These are phyloP conservation scores for Mycena citricolor DNA, from an alignment of 1,284 basidiomycete species.

Conservation along the genomic window DNA sequence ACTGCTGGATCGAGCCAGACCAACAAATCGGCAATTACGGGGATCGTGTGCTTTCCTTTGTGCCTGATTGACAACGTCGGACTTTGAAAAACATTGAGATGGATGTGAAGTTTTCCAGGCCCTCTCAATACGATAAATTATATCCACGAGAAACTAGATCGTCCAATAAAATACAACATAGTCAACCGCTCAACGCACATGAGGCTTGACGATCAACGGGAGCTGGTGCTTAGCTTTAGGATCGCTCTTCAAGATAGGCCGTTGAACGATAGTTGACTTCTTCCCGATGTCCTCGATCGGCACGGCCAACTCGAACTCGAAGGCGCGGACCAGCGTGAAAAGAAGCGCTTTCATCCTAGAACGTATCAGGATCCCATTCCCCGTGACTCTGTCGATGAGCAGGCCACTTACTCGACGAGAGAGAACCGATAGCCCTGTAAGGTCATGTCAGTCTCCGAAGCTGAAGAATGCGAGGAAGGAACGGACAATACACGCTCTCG, in stretches of 20 bases:
- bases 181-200: constrained; percentile 11
- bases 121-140: too few relatives aligned
- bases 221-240: constrained; percentile 33
- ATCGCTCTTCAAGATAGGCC: constrained; percentile 41
- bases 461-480: background rate
- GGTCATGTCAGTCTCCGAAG: background rate
- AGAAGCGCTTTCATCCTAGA: constrained; percentile 57
- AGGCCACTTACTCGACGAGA: constrained; percentile 19
- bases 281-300: constrained; percentile 41
- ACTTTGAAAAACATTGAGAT: too few relatives aligned
- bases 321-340: constrained; percentile 54
- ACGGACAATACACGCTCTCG: constrained; percentile 20
- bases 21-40: too few relatives aligned
- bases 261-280: constrained; percentile 37
- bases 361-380: background rate
- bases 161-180: too few relatives aligned
- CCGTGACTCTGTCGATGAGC: background rate
- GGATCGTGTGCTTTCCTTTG: too few relatives aligned
- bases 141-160: background rate
- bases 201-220: constrained; percentile 34
- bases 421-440: constrained; percentile 22
- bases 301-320: constrained; percentile 56
- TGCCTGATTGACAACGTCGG: too few relatives aligned
- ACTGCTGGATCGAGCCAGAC: too few relatives aligned
- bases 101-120: too few relatives aligned